Base-by-base conservation (phyloP, 306 rosid genomes). In the Cicer bijugum region DNA sequence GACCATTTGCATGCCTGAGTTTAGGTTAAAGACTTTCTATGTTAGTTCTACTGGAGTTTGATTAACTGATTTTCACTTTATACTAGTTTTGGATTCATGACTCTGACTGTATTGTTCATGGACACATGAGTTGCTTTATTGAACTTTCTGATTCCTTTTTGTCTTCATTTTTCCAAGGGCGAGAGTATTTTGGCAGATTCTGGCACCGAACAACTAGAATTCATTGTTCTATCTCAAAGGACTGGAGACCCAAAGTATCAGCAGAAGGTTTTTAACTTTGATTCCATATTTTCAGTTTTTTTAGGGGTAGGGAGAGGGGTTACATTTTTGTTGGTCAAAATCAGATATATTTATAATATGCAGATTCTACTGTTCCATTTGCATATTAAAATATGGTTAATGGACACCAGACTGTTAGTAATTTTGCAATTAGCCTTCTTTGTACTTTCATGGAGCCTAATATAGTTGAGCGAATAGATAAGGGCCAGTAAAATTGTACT, bases 201-300 rank as follows among this genome's bases (percentile, higher is more conserved):
- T 59, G 99, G 96, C 70, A 92, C 99, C 20, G 99, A 95, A 83
- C 99, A 95, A 83, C 87, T 95, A 74, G 99, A 95, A 79, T 95
- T 95, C 80, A 95, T 95, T 86, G 96, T 82, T 84, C 89, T 92
- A 80, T 95, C 99, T 76, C 96, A 95, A 83, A 87, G 99, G 80
- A 95, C 97, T 12, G 99, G 99, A 60, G 97, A 95, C 56, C 92
- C 86, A 1, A 91, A 90, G 86, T 95, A 95, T 84, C 97, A 90
- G 85, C 86, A 77, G 85, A 95, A 90, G 99, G 99, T 95, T 69
- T 63, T 47, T 62, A 44, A 77, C 39, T 53, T 44, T 23, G 45
- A 35, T 42, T 68, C 62, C 70, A 72, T 12, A 51, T 59, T 19
- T 12, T 46, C 35, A 9, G 38, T 9, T 68, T 59, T 14, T 5